Evolutionary conservation across 805 yeast species (phyloP).

Genomic region (Metschnikowia picachoensis): DNA sequence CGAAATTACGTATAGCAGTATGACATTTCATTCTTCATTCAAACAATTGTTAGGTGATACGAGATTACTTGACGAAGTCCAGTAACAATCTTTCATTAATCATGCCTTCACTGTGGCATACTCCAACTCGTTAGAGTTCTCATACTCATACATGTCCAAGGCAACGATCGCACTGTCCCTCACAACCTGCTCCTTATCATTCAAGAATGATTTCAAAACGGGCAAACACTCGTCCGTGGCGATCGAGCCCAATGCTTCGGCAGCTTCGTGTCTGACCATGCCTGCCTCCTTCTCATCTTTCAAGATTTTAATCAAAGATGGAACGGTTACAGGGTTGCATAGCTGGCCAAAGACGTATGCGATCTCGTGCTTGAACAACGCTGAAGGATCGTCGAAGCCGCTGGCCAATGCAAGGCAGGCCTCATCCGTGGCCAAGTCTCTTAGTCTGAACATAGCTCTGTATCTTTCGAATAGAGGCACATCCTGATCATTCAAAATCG

Average conservation of each 20-base stretch:
- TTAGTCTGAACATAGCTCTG: constrained; percentile 95
- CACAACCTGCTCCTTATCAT: constrained; percentile 84
- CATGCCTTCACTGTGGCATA: constrained; percentile 40
- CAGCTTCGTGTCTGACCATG: constrained; percentile 99
- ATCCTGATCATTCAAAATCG: constrained; percentile 68
- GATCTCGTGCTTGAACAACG: constrained; percentile 94
- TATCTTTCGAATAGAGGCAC: constrained; percentile 88
- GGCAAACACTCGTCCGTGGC: constrained; percentile 96
- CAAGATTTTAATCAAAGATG: constrained; percentile 78
- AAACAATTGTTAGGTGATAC: too few relatives aligned
- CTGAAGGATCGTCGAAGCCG: constrained; percentile 87
- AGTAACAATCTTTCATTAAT: not conserved
- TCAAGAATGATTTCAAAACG: constrained; percentile 70
- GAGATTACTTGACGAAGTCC: too few relatives aligned
- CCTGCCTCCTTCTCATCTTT: constrained; percentile 80
- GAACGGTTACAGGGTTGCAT: constrained; percentile 89
- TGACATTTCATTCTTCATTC: too few relatives aligned
- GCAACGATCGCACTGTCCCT: constrained; percentile 97
- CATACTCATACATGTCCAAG: constrained; percentile 96
- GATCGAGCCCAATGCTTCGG: constrained; percentile 95
- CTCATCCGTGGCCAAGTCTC: constrained; percentile 91
- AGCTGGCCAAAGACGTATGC: constrained; percentile 98
- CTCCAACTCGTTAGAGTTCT: constrained; percentile 77
- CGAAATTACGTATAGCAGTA: too few relatives aligned
- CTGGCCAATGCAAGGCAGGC: constrained; percentile 89